These are phyloP conservation scores for Teunomyces tritomae DNA, from an alignment of 805 yeast genomes.

Conservation along the genomic window DNA sequence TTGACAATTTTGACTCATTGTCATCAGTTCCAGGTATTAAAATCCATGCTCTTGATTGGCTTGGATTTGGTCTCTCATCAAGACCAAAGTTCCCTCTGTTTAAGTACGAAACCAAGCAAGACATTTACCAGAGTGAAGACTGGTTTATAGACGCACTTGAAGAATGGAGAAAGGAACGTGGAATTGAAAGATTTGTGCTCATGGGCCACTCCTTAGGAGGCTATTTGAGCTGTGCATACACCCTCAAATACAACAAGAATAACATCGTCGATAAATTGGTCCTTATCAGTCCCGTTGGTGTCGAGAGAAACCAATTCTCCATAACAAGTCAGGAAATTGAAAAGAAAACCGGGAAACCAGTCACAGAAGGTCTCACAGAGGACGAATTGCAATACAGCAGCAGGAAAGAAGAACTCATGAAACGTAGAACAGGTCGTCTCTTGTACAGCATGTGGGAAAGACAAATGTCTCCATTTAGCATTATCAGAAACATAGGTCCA, in stretches of 20 bases:
- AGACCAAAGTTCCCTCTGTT: conserved; percentile 47
- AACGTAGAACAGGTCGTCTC: conserved; percentile 16
- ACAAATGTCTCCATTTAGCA: conserved; percentile 53
- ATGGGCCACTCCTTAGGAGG: conserved; percentile 49
- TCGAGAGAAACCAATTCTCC: conserved; percentile 35
- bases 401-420: conserved; percentile 9
- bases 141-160: conserved; percentile 45
- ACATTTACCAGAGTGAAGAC: conserved; percentile 35
- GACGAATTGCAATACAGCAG: conserved; percentile 7
- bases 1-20: conserved; percentile 58
- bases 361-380: neutral
- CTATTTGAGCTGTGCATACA: conserved; percentile 41
- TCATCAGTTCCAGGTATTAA: conserved; percentile 51
- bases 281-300: conserved; percentile 43
- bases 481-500: conserved; percentile 53
- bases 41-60: conserved; percentile 67
- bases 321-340: conserved; percentile 12
- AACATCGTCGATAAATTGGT: conserved; percentile 37
- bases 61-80: conserved; percentile 70
- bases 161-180: conserved; percentile 39
- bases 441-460: conserved; percentile 49
- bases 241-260: conserved; percentile 37
- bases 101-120: conserved; percentile 28
- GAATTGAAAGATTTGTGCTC: conserved; percentile 32
- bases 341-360: conserved; percentile 24